phyloP scores from a whole-genome alignment of 495 filamentous ascomycete genomes.

The Pyrenula massariospora region DNA sequence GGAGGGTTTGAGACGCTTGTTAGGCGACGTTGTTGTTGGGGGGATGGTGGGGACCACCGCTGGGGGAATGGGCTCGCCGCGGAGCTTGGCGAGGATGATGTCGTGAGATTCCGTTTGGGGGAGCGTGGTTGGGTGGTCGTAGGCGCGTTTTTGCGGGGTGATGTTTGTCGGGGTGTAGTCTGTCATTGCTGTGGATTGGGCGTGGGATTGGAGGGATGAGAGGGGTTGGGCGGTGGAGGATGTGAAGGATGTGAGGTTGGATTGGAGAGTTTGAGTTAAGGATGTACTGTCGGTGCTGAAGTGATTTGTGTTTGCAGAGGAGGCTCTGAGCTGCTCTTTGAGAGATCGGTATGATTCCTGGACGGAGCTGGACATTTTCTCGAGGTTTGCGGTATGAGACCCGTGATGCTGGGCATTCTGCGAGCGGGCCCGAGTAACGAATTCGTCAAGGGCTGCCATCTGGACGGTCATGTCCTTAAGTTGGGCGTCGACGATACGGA shows the following conservation, averaged over 20 bases:
- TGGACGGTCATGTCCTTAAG: conserved; percentile 74
- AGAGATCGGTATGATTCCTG: conserved; percentile 60
- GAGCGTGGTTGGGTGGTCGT: conserved; percentile 62
- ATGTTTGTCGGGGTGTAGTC: conserved; percentile 76
- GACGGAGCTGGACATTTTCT: conserved; percentile 48
- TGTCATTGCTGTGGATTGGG: conserved; percentile 47
- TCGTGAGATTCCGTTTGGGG: conserved; percentile 69
- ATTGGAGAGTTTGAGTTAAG: conserved; percentile 38
- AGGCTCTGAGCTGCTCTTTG: conserved; percentile 48
- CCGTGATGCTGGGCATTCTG: conserved; percentile 70
- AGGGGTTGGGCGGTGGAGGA: conserved; percentile 54
- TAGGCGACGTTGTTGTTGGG: neutral
- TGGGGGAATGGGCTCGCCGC: conserved; percentile 9
- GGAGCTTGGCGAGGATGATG: conserved; percentile 45
- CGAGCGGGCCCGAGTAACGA: conserved; percentile 70
- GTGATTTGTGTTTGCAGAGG: conserved; percentile 46
- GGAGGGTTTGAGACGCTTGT: neutral
- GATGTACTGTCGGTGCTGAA: conserved; percentile 52
- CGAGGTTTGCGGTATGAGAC: conserved; percentile 48
- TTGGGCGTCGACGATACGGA: conserved; percentile 81
- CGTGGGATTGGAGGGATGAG: conserved; percentile 48
- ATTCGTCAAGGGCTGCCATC: conserved; percentile 81
- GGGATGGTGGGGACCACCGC: conserved; percentile 11
- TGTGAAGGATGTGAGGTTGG: conserved; percentile 46
- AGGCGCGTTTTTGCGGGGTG: conserved; percentile 70